Percentiles rank a stretch among this genome's conserved stretches.
phyloP scores from a whole-genome alignment of 2,329 filamentous ascomycete species.

The Apiospora marii region DNA sequence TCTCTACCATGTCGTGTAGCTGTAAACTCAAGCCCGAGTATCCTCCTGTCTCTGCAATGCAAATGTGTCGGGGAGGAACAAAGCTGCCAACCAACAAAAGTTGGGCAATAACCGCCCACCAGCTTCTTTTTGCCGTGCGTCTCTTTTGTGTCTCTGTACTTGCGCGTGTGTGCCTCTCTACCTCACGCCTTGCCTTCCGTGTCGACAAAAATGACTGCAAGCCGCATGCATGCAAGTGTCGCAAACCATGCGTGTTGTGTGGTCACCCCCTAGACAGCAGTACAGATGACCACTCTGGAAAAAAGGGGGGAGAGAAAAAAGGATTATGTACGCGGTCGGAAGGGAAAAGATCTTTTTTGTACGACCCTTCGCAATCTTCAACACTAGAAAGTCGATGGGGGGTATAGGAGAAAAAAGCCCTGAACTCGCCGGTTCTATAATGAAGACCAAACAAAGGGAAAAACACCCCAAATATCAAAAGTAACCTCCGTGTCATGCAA shows the following conservation, averaged over 20 bases:
- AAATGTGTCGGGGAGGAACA: background rate
- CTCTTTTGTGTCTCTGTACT: background rate
- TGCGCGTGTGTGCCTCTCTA: background rate
- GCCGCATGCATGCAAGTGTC: background rate
- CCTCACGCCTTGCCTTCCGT: background rate
- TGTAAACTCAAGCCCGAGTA: slow-evolving; percentile 21
- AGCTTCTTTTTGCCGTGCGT: background rate
- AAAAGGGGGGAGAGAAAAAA: background rate
- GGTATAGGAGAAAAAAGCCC: slow-evolving; percentile 18
- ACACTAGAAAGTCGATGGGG: slow-evolving; percentile 20
- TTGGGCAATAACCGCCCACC: background rate
- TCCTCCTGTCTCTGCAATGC: slow-evolving; percentile 1
- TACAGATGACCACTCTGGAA: background rate
- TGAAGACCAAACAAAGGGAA: background rate
- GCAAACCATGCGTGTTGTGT: background rate
- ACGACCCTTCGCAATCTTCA: slow-evolving; percentile 18
- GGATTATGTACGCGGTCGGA: slow-evolving; percentile 1
- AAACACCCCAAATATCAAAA: background rate
- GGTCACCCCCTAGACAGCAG: background rate
- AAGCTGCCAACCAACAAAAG: slow-evolving; percentile 5
- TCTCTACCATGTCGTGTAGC: slow-evolving; percentile 8
- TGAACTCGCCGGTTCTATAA: slow-evolving; percentile 17
- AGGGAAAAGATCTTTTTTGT: slow-evolving; percentile 8
- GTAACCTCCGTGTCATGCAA: background rate
- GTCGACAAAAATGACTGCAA: background rate